Base-by-base conservation (phyloP, 805 yeast species). In the Millerago galiae region DNA sequence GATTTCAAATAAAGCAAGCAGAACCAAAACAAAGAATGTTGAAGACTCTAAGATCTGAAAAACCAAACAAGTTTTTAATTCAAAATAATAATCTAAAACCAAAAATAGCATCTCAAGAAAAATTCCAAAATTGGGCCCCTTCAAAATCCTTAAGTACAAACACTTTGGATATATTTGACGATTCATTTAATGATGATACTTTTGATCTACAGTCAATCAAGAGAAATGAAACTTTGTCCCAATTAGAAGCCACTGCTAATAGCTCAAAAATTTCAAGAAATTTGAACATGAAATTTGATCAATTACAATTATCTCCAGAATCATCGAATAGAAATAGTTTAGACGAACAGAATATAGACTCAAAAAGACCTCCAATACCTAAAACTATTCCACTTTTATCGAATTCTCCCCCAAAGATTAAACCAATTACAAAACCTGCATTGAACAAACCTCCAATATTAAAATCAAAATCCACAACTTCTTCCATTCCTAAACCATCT, bases 41-140 rank as follows among this genome's bases (percentile, higher is more conserved):
- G 34, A 64, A 62, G 33, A 65, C 72, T 2, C 47, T 67, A 26
- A 52, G 71, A 43, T 41, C 55, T 26, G 60, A 57, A 5, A 52
- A 47, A 40, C 47, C 46, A 0, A 44, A 52, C 28, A 49, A 41
- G 28, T 38, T 49, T 44, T 44, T 46, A 40, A 38, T 40, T 25
- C 18, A 36, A 8, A 49, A 41, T 34, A 42, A 39, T 17, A 44
- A 49, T 29, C 37, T 8, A 36, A 34, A 36, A 38, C 36, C 35
- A 32, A 21, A 31, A 14, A 16, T 10, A 11, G 9, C 30, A 15
- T 8, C 29, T 28, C 36, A 34, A 16, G 40, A 37, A 29, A 42
- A 16, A 27, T 25, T 21, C 16, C 38, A 35, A 39, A 44, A 46
- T 12, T 55, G 59, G 56, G 42, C 61, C 10, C 43, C 58, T 2